A percentile compares a stretch with the other conserved stretches of the same genome.
These are phyloP conservation scores for Polyplosphaeria fusca DNA, from an alignment of 495 filamentous ascomycete genomes.

Conservation along the genomic window DNA sequence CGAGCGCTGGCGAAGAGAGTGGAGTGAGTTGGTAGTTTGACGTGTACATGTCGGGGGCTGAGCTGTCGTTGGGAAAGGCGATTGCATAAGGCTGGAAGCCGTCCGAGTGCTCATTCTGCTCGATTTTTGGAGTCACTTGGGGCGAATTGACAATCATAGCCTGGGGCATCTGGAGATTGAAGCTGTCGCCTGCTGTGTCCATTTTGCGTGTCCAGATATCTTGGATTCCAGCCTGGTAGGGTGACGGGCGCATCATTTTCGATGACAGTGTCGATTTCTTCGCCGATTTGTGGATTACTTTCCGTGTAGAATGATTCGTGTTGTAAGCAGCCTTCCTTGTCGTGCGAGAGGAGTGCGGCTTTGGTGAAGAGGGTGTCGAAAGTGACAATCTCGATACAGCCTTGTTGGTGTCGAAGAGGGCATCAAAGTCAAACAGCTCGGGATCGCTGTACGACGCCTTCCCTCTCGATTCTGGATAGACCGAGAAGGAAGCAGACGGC, in stretches of 20 bases:
- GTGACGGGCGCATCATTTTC: constrained; percentile 41
- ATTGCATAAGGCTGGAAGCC: constrained; percentile 32
- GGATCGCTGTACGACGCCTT: constrained; percentile 27
- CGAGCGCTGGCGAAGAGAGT: constrained; percentile 25
- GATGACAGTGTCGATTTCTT: constrained; percentile 18
- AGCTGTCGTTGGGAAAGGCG: not conserved
- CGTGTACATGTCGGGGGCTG: constrained; percentile 3
- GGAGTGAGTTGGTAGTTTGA: constrained; percentile 33
- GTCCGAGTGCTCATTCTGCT: constrained; percentile 24
- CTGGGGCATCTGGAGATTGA: constrained; percentile 33
- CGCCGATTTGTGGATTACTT: constrained; percentile 29
- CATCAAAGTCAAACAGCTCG: constrained; percentile 33
- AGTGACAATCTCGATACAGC: constrained; percentile 7
- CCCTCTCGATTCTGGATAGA: constrained; percentile 31
- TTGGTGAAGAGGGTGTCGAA: constrained; percentile 27
- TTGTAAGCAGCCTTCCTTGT: constrained; percentile 5
- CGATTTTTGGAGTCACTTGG: constrained; percentile 32
- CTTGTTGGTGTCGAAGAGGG: constrained; percentile 17
- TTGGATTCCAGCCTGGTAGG: constrained; percentile 32
- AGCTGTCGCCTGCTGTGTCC: constrained; percentile 32
- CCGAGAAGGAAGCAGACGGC: constrained; percentile 14
- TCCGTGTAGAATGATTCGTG: constrained; percentile 1
- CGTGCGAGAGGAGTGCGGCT: constrained; percentile 1
- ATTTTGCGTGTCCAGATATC: constrained; percentile 36
- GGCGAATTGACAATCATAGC: constrained; percentile 31